Evolutionary conservation across 495 filamentous ascomycete species (phyloP).

Genomic region (Aspergillus sclerotiicarbonarius): DNA sequence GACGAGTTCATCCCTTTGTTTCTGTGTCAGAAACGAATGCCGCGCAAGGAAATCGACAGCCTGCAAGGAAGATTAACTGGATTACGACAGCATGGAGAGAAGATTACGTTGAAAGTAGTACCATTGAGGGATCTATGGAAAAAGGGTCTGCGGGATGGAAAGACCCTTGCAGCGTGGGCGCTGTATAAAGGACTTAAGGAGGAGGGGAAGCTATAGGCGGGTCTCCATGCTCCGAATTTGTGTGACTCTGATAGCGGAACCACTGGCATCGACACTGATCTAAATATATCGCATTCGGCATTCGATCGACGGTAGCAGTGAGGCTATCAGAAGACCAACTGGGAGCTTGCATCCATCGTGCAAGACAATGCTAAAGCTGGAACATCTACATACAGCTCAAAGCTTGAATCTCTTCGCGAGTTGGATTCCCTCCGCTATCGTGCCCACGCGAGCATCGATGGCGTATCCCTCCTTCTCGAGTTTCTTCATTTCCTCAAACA

Average conservation of each 20-base stretch:
- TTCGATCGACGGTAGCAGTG: not conserved
- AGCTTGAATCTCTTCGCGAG: slow-evolving; percentile 63
- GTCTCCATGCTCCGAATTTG: not conserved
- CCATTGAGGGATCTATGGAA: slow-evolving; percentile 72
- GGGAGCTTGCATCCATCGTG: not conserved
- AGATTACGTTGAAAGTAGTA: slow-evolving; percentile 76
- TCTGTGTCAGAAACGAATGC: slow-evolving; percentile 67
- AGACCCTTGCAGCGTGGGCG: slow-evolving; percentile 73
- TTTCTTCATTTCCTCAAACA: slow-evolving; percentile 66
- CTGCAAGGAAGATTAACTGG: slow-evolving; percentile 78
- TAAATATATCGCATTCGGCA: not conserved
- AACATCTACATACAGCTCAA: slow-evolving; percentile 10
- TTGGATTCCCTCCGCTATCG: slow-evolving; percentile 83
- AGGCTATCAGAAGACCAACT: not conserved
- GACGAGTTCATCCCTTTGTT: slow-evolving; percentile 85
- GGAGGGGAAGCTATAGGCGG: slow-evolving; percentile 58
- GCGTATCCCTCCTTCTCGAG: slow-evolving; percentile 75
- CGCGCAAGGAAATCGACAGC: slow-evolving; percentile 59
- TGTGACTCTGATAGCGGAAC: not conserved
- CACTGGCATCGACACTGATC: not conserved
- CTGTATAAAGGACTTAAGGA: slow-evolving; percentile 69
- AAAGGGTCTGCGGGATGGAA: slow-evolving; percentile 72
- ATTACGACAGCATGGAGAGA: slow-evolving; percentile 74
- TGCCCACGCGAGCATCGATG: slow-evolving; percentile 82
- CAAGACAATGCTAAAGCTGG: not conserved